Percentiles rank a stretch among this genome's conserved stretches.
Conservation (phyloP, 768 basidiomycete genomes). For the Naganishia randhawae region DNA sequence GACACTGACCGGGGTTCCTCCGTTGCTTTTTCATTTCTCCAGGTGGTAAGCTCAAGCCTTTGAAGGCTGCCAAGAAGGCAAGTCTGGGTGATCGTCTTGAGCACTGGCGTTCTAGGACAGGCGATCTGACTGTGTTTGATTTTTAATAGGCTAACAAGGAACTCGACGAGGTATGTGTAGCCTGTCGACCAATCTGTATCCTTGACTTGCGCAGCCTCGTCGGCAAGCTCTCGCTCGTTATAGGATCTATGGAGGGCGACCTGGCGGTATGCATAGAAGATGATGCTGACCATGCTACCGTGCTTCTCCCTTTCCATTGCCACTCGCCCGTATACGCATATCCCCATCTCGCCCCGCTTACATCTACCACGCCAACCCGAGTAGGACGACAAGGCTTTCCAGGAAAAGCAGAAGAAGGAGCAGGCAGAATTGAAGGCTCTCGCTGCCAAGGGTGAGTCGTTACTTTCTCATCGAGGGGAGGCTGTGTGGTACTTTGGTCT, state of each 20-base stretch:
- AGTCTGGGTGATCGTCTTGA: background rate
- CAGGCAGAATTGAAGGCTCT: slow-evolving; percentile 35
- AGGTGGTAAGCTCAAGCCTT: slow-evolving; percentile 38
- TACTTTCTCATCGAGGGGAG: background rate
- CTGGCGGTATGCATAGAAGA: too few relatives aligned
- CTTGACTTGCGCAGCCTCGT: background rate
- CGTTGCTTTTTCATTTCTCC: background rate
- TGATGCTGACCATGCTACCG: too few relatives aligned
- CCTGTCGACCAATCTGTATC: background rate
- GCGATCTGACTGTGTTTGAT: background rate
- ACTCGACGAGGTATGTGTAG: slow-evolving; percentile 7
- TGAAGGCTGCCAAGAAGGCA: slow-evolving; percentile 39
- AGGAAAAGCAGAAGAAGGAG: slow-evolving; percentile 30
- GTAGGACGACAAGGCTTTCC: slow-evolving; percentile 34
- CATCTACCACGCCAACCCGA: background rate
- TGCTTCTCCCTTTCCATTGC: background rate
- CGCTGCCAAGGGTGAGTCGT: slow-evolving; percentile 30
- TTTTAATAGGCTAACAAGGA: slow-evolving; percentile 3
- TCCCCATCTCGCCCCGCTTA: too few relatives aligned
- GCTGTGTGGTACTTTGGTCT: background rate
- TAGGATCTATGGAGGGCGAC: too few relatives aligned
- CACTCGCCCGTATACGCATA: background rate
- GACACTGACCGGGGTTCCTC: background rate
- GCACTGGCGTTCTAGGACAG: background rate
- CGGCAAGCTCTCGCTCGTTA: too few relatives aligned